Conservation (phyloP, 2,329 filamentous ascomycete species). For the Alternaria incomplexa region DNA sequence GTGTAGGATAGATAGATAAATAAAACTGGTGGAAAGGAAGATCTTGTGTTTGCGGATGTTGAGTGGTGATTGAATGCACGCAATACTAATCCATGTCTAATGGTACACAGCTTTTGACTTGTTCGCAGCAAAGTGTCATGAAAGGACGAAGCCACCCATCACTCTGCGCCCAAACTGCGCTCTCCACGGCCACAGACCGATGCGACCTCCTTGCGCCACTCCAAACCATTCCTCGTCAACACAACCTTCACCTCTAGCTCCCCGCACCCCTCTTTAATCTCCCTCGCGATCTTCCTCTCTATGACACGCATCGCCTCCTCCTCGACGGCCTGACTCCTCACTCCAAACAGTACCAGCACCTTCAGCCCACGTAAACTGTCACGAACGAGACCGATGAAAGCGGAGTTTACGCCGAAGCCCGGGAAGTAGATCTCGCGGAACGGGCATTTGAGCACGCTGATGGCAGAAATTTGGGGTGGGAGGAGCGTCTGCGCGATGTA, state of each 20-base stretch:
- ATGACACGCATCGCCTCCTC: neutral
- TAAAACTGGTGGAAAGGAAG: slow-evolving; percentile 7
- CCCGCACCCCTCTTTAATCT: neutral
- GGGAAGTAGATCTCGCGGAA: neutral
- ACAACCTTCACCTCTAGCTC: neutral
- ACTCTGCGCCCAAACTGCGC: neutral
- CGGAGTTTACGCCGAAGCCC: neutral
- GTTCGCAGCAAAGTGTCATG: too few species aligned
- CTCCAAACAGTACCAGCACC: neutral
- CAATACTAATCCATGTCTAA: neutral
- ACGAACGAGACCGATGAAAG: neutral
- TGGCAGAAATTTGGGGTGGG: too few species aligned
- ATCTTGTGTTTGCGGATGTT: neutral
- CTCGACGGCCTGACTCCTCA: neutral
- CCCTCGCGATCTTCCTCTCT: neutral
- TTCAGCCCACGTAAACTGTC: neutral
- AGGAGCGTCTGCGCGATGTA: neutral
- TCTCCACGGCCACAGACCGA: neutral
- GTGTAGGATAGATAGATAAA: slow-evolving; percentile 33
- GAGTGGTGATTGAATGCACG: neutral
- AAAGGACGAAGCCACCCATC: too few species aligned
- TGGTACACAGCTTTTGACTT: neutral
- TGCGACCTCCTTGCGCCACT: neutral
- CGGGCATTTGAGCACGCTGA: neutral
- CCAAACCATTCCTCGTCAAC: neutral